Evolutionary conservation across 1,139 yeast genomes (phyloP).

Genomic region (Pichia sorboxylosa): DNA sequence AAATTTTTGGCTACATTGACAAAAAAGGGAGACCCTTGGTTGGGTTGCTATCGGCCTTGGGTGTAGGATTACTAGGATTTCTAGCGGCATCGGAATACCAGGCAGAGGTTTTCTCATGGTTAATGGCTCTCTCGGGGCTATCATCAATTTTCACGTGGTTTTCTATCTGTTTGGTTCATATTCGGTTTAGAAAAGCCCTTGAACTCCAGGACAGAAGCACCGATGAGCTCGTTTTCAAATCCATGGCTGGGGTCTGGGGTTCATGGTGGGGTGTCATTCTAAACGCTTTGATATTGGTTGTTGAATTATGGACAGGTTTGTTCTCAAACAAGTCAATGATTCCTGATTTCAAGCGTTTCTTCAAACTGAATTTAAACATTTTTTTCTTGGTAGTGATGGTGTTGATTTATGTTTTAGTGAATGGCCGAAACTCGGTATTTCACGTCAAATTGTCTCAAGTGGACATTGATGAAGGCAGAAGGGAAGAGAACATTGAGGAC

Average conservation of each 20-base stretch:
- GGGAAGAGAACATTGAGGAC: constrained; percentile 46
- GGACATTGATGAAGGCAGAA: constrained; percentile 58
- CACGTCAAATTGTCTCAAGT: constrained; percentile 27
- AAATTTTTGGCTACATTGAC: constrained; percentile 56
- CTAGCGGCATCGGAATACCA: constrained; percentile 48
- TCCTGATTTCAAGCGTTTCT: constrained; percentile 27
- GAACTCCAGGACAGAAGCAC: constrained; percentile 43
- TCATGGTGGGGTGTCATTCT: constrained; percentile 51
- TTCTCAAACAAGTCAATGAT: constrained; percentile 23
- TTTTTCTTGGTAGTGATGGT: constrained; percentile 37
- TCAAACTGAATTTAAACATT: constrained; percentile 44
- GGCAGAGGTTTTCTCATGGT: constrained; percentile 60
- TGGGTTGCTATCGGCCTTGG: constrained; percentile 42
- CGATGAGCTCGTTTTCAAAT: constrained; percentile 53
- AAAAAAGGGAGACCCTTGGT: constrained; percentile 57
- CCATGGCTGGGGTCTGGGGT: constrained; percentile 58
- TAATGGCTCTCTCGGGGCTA: constrained; percentile 72
- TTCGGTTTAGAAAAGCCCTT: constrained; percentile 67
- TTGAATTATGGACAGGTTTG: constrained; percentile 58
- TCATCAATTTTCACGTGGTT: constrained; percentile 81
- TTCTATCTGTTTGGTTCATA: constrained; percentile 57
- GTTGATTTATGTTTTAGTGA: constrained; percentile 33
- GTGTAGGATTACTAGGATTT: constrained; percentile 55
- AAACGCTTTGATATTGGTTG: constrained; percentile 49
- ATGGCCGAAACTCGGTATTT: constrained; percentile 21